Evolutionary conservation across 163 green algal species (phyloP), one percentile per base, ranked within the genome.

Genomic region (Chlorella variabilis): DNA sequence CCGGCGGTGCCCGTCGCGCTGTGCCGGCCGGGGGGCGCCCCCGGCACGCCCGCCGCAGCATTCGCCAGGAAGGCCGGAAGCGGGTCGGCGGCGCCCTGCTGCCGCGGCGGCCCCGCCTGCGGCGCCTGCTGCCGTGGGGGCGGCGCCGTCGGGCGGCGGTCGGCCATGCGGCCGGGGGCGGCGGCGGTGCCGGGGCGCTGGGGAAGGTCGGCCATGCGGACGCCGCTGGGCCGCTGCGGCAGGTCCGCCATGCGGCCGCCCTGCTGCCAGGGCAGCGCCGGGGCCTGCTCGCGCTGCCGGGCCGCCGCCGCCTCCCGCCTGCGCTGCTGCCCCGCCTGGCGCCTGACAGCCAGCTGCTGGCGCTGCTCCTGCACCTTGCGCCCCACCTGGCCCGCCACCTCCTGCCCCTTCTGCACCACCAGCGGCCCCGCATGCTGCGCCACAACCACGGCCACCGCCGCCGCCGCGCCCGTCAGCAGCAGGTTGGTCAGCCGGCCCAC

Each of bases 301-400:
- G 18, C 23, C 54, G 18, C 20, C 54, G 15, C 54, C 54, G 15
- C 68, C 68, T 75, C 68, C 25, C 42, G 68, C 41, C 41, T 33
- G 9, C 70, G 70, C 48, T 65, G 70, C 29, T 65, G 31, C 18
- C 18, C 27, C 4, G 59, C 70, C 48, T 65, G 31, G 45, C 70
- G 58, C 31, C n/a, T 48, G 18, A 31, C 38, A 0, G 45, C 45
- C 29, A 77, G 29, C 29, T 39, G 45, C 33, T 59, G n/a, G 29
- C 66, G 70, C 45, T 45, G 38, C 45, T 67, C 71, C 71, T 78
- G 71, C 51, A 78, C 48, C 33, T 42, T 54, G 11, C 54, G 51
- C 11, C 25, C 71, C 71, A 63, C 54, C 51, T 78, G 34, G 4
- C 54, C 21, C 36, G 25, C 71, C 54, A 45, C 54, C 51, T 69